A percentile compares a stretch with the other conserved stretches of the same genome.
phyloP scores from a whole-genome alignment of 176 grass and related monocot species.

The Carex scoparia region DNA sequence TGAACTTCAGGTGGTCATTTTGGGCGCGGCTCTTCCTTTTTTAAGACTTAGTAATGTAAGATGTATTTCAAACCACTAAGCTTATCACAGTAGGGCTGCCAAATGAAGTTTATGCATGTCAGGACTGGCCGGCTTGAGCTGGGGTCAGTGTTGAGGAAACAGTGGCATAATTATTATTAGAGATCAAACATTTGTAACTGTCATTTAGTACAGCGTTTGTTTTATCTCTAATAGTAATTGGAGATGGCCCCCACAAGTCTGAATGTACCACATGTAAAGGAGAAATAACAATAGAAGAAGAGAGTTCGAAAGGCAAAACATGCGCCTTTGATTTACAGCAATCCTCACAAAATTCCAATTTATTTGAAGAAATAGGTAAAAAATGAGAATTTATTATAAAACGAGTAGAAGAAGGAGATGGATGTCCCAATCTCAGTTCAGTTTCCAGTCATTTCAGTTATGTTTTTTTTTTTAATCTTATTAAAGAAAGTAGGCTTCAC shows the following conservation, averaged over 20 bases:
- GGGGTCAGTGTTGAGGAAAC: background rate
- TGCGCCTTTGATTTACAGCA: background rate
- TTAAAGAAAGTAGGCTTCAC: too few relatives aligned
- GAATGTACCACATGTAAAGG: background rate
- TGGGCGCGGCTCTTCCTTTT: background rate
- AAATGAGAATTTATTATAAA: background rate
- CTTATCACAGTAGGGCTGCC: background rate
- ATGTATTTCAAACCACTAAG: background rate
- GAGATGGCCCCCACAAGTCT: background rate
- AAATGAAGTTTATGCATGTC: background rate
- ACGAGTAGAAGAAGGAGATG: background rate
- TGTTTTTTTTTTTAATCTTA: too few relatives aligned
- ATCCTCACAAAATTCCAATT: background rate
- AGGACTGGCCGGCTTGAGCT: background rate
- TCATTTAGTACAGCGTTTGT: too few relatives aligned
- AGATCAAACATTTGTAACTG: too few relatives aligned
- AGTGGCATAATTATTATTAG: background rate
- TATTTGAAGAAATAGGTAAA: background rate
- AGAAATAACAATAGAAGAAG: too few relatives aligned
- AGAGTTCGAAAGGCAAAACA: background rate
- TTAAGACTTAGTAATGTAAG: too few relatives aligned
- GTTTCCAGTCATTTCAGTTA: too few relatives aligned
- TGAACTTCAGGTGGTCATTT: background rate
- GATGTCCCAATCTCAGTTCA: background rate
- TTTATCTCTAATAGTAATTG: background rate